Conservation (phyloP, 1,139 yeast genomes). For the Hansenula anomala region DNA sequence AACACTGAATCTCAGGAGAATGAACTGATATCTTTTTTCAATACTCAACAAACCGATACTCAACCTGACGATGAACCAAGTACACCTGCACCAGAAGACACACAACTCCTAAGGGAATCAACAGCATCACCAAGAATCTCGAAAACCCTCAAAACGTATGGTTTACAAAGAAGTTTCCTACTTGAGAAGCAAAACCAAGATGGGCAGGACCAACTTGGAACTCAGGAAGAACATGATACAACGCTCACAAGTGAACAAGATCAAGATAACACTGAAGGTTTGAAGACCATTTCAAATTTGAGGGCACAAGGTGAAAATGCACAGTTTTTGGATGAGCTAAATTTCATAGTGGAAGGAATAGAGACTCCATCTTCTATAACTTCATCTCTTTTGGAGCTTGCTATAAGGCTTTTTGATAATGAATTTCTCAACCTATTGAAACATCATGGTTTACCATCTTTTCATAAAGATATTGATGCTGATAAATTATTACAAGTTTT, state of each 20-base stretch:
- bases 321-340: conserved; percentile 29
- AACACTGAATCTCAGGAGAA: not conserved
- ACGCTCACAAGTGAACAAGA: not conserved
- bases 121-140: conserved; percentile 1
- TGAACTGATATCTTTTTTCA: too few relatives aligned
- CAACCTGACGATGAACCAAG: not conserved
- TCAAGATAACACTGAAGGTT: conserved; percentile 1
- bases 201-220: conserved; percentile 3
- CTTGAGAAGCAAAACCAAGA: conserved; percentile 4
- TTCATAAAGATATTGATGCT: conserved; percentile 4
- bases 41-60: not conserved
- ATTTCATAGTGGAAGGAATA: conserved; percentile 33
- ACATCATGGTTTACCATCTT: conserved; percentile 4
- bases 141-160: conserved; percentile 16
- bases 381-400: conserved; percentile 24
- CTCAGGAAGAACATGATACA: not conserved
- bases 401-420: conserved; percentile 20
- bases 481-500: conserved; percentile 4
- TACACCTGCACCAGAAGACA: not conserved
- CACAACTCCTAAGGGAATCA: too few relatives aligned
- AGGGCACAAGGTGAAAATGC: conserved; percentile 33
- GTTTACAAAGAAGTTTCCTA: conserved; percentile 22
- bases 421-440: conserved; percentile 20
- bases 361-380: conserved; percentile 9
- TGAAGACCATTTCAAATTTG: conserved; percentile 22